Base-by-base conservation (phyloP, 2,329 filamentous ascomycete species). In the Catunica adiposa region DNA sequence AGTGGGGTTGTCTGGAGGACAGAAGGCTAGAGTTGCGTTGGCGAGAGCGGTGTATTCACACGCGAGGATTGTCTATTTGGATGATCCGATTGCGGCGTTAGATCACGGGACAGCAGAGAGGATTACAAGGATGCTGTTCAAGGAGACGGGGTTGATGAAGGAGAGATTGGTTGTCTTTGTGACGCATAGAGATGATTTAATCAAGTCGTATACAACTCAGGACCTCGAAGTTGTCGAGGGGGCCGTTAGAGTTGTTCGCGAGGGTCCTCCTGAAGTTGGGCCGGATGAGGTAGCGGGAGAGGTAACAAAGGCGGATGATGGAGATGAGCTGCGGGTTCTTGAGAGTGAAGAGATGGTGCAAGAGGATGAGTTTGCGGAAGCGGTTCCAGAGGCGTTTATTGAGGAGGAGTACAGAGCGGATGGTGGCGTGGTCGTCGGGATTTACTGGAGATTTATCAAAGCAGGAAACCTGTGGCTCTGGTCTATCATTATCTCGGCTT, bases 381-480 rank as follows among this genome's bases (percentile, higher is more conserved):
- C 78, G 0, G 69, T 80, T 11, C 81, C 83, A 0, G 80, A 84
- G 31, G 87, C 87, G 62, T 89, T 90, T 63, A 82, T 89, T 48
- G 82, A 89, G 63, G 85, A 89, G 31, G 86, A 92, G 64, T 73
- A 82, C 61, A 76, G 86, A 51, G 82, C 78, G 0, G 77, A 86
- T 58, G 88, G 89, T 17, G 81, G 84, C 1, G 85, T 95, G 1
- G 79, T 89, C 62, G 70, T 79, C 9, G 75, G 75, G 5, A 82
- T 94, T 0, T 95, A 94, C 64, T 88, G 85, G 80, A 80, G 82
- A 60, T 95, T 94, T 61, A 81, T 94, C 68, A 84, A 81, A 66
- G 86, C 88, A 3, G 89, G 89, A 1, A 83, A 80, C 11, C 71
- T 89, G 47, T 73, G 72, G 56, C 87, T 82, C 72, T 95, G 89